Evolutionary conservation across 495 filamentous ascomycete genomes (phyloP).

Genomic region (Tuber borchii): DNA sequence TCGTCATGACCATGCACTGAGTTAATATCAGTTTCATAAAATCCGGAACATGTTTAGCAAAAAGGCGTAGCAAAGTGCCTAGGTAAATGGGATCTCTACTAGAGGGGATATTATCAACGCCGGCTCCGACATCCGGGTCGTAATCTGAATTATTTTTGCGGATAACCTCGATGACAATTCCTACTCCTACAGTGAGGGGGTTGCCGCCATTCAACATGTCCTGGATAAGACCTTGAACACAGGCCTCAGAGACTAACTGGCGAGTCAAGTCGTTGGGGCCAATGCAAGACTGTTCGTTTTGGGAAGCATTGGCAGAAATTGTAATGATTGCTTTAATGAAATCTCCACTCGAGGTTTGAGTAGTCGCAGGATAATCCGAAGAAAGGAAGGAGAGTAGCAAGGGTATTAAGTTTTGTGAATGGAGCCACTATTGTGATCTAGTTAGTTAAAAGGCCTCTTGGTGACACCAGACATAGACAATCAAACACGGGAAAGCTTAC

Average conservation of each 20-base stretch:
- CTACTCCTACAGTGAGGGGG: conserved; percentile 89
- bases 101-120: conserved; percentile 68
- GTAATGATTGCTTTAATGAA: conserved; percentile 99
- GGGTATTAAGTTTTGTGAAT: conserved; percentile 83
- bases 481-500: conserved; percentile 50
- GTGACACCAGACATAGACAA: conserved; percentile 13
- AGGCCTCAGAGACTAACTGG: conserved; percentile 84
- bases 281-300: conserved; percentile 95
- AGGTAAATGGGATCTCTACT: conserved; percentile 94
- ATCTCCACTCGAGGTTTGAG: conserved; percentile 94
- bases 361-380: conserved; percentile 70
- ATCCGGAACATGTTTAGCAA: conserved; percentile 83
- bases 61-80: conserved; percentile 81
- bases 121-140: conserved; percentile 76
- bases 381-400: conserved; percentile 80
- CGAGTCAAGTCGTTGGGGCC: conserved; percentile 94
- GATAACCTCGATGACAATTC: conserved; percentile 97
- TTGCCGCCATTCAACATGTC: conserved; percentile 95
- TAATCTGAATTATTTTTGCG: conserved; percentile 99
- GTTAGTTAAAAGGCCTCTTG: conserved; percentile 28
- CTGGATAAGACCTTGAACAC: conserved; percentile 70
- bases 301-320: conserved; percentile 95
- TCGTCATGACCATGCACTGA: conserved; percentile 54
- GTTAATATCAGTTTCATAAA: conserved; percentile 81
- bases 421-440: conserved; percentile 66